These are phyloP conservation scores for Purpureocillium takamizusanense DNA, from an alignment of 2,329 filamentous ascomycete species.

Conservation along the genomic window DNA sequence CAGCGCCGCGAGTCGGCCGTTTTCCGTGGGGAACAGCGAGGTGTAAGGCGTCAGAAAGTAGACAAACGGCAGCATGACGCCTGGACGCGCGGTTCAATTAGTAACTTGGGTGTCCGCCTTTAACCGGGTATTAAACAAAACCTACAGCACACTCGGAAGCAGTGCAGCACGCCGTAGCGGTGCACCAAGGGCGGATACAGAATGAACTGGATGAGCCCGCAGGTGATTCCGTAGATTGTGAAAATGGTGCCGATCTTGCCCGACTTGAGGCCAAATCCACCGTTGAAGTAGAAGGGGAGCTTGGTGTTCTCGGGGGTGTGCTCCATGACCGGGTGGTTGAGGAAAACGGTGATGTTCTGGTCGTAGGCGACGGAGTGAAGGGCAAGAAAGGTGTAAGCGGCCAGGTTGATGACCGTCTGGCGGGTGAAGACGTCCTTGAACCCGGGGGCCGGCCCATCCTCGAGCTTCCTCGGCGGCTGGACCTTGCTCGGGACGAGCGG, in stretches of 20 bases:
- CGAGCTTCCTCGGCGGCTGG: conserved; percentile 14
- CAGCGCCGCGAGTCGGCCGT: conserved; percentile 50
- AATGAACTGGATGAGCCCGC: conserved; percentile 77
- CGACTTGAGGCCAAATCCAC: conserved; percentile 68
- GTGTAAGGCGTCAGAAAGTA: conserved; percentile 81
- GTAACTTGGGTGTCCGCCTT: too few relatives aligned
- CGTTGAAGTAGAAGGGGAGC: conserved; percentile 72
- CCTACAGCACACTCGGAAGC: conserved; percentile 56
- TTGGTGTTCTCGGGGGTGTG: conserved; percentile 49
- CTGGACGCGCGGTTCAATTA: too few relatives aligned
- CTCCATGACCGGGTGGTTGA: conserved; percentile 60
- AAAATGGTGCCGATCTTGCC: conserved; percentile 78
- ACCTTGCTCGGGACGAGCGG: conserved; percentile 37
- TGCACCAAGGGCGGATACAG: conserved; percentile 71
- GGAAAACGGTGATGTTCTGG: conserved; percentile 79
- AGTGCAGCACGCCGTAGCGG: conserved; percentile 63
- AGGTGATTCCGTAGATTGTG: conserved; percentile 70
- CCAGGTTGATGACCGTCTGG: conserved; percentile 66
- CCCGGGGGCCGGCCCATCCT: conserved; percentile 17
- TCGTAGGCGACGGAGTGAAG: conserved; percentile 80
- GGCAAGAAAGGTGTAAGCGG: conserved; percentile 72
- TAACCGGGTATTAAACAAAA: too few relatives aligned
- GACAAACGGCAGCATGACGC: conserved; percentile 59
- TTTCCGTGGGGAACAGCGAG: conserved; percentile 45
- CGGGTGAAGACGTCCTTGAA: conserved; percentile 61